Evolutionary conservation across 495 filamentous ascomycete species (phyloP), one percentile per base, ranked within the genome.

Genomic region (Xylaria telfairii): DNA sequence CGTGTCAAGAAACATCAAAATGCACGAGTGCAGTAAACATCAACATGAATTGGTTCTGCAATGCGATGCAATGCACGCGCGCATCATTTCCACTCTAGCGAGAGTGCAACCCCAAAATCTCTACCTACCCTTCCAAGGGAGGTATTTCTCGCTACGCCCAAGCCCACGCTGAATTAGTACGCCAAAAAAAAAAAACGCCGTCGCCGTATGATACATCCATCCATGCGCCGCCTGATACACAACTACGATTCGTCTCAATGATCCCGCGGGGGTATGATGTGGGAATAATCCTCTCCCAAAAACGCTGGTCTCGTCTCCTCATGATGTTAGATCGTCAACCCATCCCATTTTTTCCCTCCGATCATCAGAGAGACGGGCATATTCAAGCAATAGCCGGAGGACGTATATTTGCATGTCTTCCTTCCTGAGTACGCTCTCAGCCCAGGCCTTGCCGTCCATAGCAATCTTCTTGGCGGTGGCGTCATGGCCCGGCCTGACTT

Each of bases 351-450:
- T 83, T 71, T 92, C 88, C 63, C 92, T 83, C 39, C 86, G 82
- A 72, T 92, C 90, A 75, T 92, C 90, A 56, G 84, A 81, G 19
- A 94, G 77, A 30, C 92, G 82, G 1, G 85, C 92, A 75, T 92
- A 94, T 76, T 93, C 92, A 19, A 94, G 83, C 59, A 93, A 81
- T 46, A 94, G 76, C 49, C 92, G 78, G 70, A 90, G 85, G 34
- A 89, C 84, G 78, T 93, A 93, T 28, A 94, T 84, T 71, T 92
- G 86, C 79, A 93, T 91, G 75, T 93, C 92, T 65, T 92, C 91
- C 65, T 83, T 83, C 39, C 92, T 80, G 53, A 93, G 79, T n/a
- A 91, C 90, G 56, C 83, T 86, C 47, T 90, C 84, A 2, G 91
- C 91, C 92, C 92, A 93, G 6, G 84, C 85, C 63, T 90, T 85